Percentiles rank a stretch among this genome's conserved stretches.
Conservation (phyloP, 2,329 filamentous ascomycete genomes). For the Aureobasidium lini region DNA sequence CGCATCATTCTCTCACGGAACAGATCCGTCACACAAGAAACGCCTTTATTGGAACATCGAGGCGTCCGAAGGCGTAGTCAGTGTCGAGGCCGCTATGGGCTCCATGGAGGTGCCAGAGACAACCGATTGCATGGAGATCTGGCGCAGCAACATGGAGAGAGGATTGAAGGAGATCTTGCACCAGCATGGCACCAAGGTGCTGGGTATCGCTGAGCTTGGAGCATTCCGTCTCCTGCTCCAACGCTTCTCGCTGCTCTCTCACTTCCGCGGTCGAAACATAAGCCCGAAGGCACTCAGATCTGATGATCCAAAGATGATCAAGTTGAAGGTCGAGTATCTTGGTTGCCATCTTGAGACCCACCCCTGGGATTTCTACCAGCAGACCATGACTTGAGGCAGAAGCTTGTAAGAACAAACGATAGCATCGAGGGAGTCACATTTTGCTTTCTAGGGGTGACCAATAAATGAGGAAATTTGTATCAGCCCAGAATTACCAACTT, state of each 20-base stretch:
- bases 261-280: neutral
- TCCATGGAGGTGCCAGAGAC: neutral
- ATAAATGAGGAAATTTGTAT: too few relatives aligned
- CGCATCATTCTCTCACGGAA: neutral
- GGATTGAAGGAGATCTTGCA: neutral
- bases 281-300: neutral
- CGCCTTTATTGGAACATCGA: neutral
- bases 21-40: neutral
- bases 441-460: too few relatives aligned
- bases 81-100: neutral
- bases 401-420: neutral
- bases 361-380: neutral
- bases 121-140: neutral
- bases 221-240: neutral
- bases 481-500: too few relatives aligned
- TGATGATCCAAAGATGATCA: neutral
- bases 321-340: neutral
- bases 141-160: neutral
- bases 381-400: neutral
- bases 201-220: neutral
- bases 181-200: neutral
- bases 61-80: neutral
- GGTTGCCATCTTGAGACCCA: neutral
- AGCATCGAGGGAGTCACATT: neutral
- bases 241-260: neutral